Base-by-base conservation (phyloP, 2,329 filamentous ascomycete species). In the Ophiostoma quercus region DNA sequence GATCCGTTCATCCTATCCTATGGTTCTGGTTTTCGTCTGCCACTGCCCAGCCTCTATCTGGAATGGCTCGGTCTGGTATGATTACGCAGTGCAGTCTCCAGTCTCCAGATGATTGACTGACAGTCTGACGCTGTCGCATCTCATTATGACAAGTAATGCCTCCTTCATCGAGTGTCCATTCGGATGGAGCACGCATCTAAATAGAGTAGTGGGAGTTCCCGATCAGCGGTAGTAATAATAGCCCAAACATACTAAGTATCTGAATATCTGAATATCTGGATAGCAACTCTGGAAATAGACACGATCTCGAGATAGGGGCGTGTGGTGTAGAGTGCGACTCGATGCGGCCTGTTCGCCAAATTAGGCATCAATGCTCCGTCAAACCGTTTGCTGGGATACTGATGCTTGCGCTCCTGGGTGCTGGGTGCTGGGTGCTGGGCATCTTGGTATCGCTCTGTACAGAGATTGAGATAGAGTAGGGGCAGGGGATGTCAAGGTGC, bases 351-450 rank as follows among this genome's bases (percentile, higher is more conserved):
- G 51, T 57, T 57, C 51, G 25, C 51, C 51, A 0, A 16, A 57
- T 57, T 57, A 25, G 51, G 51, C 51, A 57, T 57, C 51, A 25
- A 25, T 57, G n/a, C 51, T 57, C 51, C 51, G 51, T n/a, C 47
- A 25, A 57, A 14, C n/a, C 22, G 51, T 25, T 57, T 57, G 8
- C 51, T 57, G 51, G 51, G 51, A 57, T 57, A n/a, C 51, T 12
- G 16, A 57, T 25, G 51, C 22, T 25, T 57, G 51, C 8, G 34
- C 34, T 34, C 34, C 51, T 57, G 25, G 51, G 22, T 25, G 22
- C 51, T 57, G 51, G 7, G 47, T 43, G 12, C 14, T 43, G 41
- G 43, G 43, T 6, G 43, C 43, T 47, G 43, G 14, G 43, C 6
- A 19, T 4, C 43, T 19, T 47, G 14, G 43, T 47, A 41, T 3